Conservation (phyloP, 202 grass and related monocot genomes). For the Cymbopogon flexuosus region DNA sequence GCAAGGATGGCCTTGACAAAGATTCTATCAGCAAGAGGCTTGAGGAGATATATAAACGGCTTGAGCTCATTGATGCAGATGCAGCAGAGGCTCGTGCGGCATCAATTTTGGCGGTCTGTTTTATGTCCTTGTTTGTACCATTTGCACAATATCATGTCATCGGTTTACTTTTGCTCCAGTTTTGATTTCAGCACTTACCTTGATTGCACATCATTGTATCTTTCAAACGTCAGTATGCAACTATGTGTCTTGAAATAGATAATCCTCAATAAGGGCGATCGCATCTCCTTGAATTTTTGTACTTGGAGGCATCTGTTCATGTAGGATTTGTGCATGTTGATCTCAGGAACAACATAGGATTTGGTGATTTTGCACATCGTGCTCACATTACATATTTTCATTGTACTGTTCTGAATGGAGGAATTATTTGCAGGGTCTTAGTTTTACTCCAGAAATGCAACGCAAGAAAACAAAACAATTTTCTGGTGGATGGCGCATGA, state of each 20-base stretch:
- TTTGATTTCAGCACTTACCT: not conserved
- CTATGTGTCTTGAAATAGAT: not conserved
- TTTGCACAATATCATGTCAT: not conserved
- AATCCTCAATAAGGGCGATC: not conserved
- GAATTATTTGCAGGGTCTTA: constrained; percentile 74
- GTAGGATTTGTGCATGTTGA: not conserved
- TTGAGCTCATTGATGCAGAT: constrained; percentile 90
- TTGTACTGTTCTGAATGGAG: constrained; percentile 23
- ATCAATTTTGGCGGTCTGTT: constrained; percentile 32
- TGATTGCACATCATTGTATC: not conserved
- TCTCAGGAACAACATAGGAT: not conserved
- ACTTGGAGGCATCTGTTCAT: not conserved
- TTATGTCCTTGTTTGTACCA: not conserved
- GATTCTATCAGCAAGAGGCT: constrained; percentile 78
- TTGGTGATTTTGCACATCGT: not conserved
- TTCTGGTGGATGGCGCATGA: constrained; percentile 97
- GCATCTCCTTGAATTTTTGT: not conserved
- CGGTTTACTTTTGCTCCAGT: not conserved
- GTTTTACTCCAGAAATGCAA: constrained; percentile 97
- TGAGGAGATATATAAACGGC: constrained; percentile 91
- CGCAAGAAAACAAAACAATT: constrained; percentile 68
- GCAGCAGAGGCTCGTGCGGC: constrained; percentile 81
- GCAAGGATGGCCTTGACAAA: constrained; percentile 52
- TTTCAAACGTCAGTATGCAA: not conserved
- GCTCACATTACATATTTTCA: not conserved